Percentiles rank a stretch among this genome's conserved stretches.
Evolutionary conservation across 805 yeast genomes (phyloP).

Genomic region (Sugiyamaella smithiae): DNA sequence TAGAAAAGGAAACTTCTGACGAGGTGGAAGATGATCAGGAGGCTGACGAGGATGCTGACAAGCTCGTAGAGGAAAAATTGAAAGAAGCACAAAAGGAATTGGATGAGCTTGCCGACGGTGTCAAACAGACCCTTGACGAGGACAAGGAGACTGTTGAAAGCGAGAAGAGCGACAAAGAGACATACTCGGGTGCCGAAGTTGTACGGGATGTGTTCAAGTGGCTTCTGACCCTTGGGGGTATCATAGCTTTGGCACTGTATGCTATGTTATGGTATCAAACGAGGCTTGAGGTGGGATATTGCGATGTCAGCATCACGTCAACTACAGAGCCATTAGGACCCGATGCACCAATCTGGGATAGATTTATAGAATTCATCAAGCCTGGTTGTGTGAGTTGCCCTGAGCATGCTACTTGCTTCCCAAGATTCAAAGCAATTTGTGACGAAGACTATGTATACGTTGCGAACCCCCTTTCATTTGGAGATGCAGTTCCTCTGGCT

Average conservation of each 20-base stretch:
- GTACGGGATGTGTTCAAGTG: neutral
- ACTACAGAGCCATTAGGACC: neutral
- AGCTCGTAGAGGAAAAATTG: neutral
- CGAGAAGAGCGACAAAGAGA: neutral
- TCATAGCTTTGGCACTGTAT: constrained; percentile 41
- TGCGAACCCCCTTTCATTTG: constrained; percentile 53
- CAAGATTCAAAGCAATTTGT: constrained; percentile 60
- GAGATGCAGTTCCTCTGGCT: constrained; percentile 57
- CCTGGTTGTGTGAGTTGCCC: constrained; percentile 82
- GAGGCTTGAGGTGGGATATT: constrained; percentile 62
- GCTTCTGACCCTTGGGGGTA: constrained; percentile 8
- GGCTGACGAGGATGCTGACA: neutral
- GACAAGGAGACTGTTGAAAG: neutral
- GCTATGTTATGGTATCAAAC: constrained; percentile 66
- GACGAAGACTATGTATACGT: constrained; percentile 57
- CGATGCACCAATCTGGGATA: constrained; percentile 5
- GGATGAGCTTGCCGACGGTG: constrained; percentile 4
- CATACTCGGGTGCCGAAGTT: neutral
- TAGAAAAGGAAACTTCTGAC: constrained; percentile 11
- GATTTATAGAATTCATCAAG: constrained; percentile 43
- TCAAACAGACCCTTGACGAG: neutral
- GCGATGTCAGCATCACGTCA: constrained; percentile 45
- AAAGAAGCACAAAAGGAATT: neutral
- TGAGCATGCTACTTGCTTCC: constrained; percentile 69
- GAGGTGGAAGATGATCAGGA: constrained; percentile 10